phyloP scores from a whole-genome alignment of 2,329 filamentous ascomycete species.

The Alternaria triticina region DNA sequence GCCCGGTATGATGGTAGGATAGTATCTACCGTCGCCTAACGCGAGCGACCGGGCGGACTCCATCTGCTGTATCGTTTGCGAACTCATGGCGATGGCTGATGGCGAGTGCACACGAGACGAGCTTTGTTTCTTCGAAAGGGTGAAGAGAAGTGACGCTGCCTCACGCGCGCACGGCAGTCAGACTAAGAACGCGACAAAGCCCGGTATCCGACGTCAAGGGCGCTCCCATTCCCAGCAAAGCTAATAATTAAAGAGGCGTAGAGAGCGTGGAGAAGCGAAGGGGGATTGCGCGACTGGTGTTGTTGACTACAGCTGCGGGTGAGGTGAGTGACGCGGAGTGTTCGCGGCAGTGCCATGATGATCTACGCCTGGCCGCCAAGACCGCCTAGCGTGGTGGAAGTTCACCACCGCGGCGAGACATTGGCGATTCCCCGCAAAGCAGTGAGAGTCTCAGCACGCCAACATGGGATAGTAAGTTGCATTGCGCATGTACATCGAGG shows the following conservation, averaged over 20 bases:
- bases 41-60: conserved; percentile 90
- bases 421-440: conserved; percentile 24
- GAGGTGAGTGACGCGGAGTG: conserved; percentile 15
- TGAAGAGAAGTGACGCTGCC: conserved; percentile 29
- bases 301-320: conserved; percentile 23
- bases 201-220: conserved; percentile 23
- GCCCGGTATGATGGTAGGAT: conserved; percentile 88
- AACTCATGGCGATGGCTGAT: conserved; percentile 34
- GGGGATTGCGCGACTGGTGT: conserved; percentile 20
- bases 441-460: conserved; percentile 25
- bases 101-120: conserved; percentile 20
- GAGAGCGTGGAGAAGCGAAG: conserved; percentile 34
- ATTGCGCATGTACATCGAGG: not conserved
- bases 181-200: conserved; percentile 41
- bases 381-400: conserved; percentile 19
- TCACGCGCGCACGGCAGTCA: conserved; percentile 40
- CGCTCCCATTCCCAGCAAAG: conserved; percentile 40
- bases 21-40: conserved; percentile 84
- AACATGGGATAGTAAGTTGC: conserved; percentile 46
- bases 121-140: conserved; percentile 33
- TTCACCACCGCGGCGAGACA: conserved; percentile 29
- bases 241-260: conserved; percentile 24
- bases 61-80: conserved; percentile 71
- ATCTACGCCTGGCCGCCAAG: conserved; percentile 20
- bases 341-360: conserved; percentile 13